These are phyloP conservation scores for Canavalia ensiformis DNA, from an alignment of 306 rosid genomes.

Conservation along the genomic window DNA sequence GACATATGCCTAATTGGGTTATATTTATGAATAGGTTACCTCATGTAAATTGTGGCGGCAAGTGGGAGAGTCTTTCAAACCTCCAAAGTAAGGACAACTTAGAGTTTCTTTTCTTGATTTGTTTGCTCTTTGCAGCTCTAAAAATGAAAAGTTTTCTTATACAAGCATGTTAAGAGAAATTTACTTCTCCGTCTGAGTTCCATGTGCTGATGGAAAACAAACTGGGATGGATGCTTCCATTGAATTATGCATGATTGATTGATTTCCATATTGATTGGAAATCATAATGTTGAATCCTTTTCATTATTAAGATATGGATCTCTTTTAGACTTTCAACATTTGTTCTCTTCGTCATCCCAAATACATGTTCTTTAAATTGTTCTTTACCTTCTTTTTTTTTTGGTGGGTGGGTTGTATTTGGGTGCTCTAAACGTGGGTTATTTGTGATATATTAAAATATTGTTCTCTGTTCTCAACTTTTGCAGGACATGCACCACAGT, in stretches of 20 bases:
- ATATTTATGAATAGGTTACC: conserved; percentile 77
- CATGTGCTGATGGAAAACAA: neutral
- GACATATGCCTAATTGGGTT: conserved; percentile 43
- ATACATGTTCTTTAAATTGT: too few species aligned
- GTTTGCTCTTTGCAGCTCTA: neutral
- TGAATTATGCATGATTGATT: conserved; percentile 26
- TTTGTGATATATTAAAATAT: conserved; percentile 14
- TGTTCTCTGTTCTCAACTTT: conserved; percentile 37
- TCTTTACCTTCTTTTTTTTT: too few species aligned
- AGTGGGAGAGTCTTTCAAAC: conserved; percentile 99
- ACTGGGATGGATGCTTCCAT: conserved; percentile 31
- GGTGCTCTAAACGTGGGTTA: conserved; percentile 22
- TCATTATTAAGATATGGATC: conserved; percentile 4
- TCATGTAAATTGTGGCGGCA: conserved; percentile 97
- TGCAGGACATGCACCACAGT: conserved; percentile 99
- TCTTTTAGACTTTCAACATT: conserved; percentile 13
- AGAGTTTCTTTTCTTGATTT: too few species aligned
- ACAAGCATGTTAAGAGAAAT: conserved; percentile 31
- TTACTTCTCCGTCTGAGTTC: conserved; percentile 7
- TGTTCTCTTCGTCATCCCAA: neutral
- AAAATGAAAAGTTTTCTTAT: conserved; percentile 20
- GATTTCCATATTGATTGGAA: neutral
- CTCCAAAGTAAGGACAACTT: conserved; percentile 84
- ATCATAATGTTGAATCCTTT: conserved; percentile 14
- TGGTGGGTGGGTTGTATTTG: neutral